Evolutionary conservation across 108 stramenopile genomes (phyloP).

Genomic region (Schizochytrium sp.): DNA sequence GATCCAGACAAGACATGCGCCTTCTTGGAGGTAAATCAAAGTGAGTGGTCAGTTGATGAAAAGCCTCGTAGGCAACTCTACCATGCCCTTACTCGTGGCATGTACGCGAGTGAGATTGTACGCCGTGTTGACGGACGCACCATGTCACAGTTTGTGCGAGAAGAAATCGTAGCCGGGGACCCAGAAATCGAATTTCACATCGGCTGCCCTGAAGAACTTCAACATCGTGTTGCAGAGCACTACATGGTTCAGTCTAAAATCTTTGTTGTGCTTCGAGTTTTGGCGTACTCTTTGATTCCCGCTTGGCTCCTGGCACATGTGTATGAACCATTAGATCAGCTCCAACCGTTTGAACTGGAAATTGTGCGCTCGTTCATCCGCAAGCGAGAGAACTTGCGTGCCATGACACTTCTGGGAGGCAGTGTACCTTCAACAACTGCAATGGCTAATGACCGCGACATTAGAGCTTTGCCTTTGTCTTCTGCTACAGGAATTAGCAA

Average conservation of each 20-base stretch:
- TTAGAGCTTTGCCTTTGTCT: slow-evolving; percentile 10
- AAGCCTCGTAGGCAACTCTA: not conserved
- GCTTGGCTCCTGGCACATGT: not conserved
- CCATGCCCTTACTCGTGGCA: slow-evolving; percentile 50
- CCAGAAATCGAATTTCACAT: not conserved
- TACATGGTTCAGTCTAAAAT: not conserved
- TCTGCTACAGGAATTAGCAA: slow-evolving; percentile 34
- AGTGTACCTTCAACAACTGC: not conserved
- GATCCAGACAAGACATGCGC: slow-evolving; percentile 21
- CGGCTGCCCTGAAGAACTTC: not conserved
- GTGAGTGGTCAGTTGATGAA: not conserved
- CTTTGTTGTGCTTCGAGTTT: slow-evolving; percentile 8
- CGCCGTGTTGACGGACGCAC: slow-evolving; percentile 27
- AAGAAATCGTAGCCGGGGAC: slow-evolving; percentile 37
- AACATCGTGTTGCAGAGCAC: slow-evolving; percentile 13
- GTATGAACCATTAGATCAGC: not conserved
- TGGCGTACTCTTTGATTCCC: not conserved
- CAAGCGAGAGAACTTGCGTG: not conserved
- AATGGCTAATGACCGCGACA: not conserved
- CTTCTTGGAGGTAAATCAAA: slow-evolving; percentile 3
- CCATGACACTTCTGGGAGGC: not conserved
- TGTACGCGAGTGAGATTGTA: slow-evolving; percentile 34
- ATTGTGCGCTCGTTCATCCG: not conserved
- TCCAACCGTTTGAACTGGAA: slow-evolving; percentile 45
- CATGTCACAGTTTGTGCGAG: not conserved